Evolutionary conservation across 148 eudicot species (phyloP), one percentile per base, ranked within the genome.

Genomic region (Tetragonia tetragonoides): DNA sequence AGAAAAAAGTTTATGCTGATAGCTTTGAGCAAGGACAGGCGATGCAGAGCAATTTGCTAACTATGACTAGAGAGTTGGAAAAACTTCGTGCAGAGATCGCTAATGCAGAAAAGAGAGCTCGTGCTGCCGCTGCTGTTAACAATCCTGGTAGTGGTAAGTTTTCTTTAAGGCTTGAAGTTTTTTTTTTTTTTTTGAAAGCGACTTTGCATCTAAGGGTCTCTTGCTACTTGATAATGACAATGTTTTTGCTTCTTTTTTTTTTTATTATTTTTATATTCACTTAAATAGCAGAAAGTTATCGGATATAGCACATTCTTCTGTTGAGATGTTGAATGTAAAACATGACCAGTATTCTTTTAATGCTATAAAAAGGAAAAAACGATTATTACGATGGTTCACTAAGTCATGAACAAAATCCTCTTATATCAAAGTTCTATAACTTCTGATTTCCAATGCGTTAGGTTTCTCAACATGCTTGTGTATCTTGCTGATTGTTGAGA

Each of bases 1-100:
- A 92, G 87, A 92, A 95, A 86, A 95, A 95, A 88, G 89, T 88
- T 38, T 91, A 91, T 81, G 93, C 96, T 6, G 94, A 95, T 83
- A 95, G 91, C 82, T 95, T 81, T 82, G 98, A 92, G 77, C 97
- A 92, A 82, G 98, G 98, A 74, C 90, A 92, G 82, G 69, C 73
- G 81, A 86, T 95, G 97, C 97, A 95, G 89, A 85, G 79, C 83
- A 91, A 92, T 68, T 81, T 95, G 83, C 76, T 92, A 60, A 64
- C 94, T 28, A 95, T 95, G 97, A 93, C 92, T 66, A 82, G 98
- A 49, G 98, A 95, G 79, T 77, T 95, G 85, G 98, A 95, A 77
- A 95, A 95, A 83, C 97, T 95, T 78, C 95, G 93, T 74, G 98
- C 98, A 23, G 98, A 92, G 86, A 88, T 92, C 86, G 93, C 97